These are phyloP conservation scores for Wickerhamiella sergipiensis DNA, from an alignment of 805 yeast genomes.

Conservation along the genomic window DNA sequence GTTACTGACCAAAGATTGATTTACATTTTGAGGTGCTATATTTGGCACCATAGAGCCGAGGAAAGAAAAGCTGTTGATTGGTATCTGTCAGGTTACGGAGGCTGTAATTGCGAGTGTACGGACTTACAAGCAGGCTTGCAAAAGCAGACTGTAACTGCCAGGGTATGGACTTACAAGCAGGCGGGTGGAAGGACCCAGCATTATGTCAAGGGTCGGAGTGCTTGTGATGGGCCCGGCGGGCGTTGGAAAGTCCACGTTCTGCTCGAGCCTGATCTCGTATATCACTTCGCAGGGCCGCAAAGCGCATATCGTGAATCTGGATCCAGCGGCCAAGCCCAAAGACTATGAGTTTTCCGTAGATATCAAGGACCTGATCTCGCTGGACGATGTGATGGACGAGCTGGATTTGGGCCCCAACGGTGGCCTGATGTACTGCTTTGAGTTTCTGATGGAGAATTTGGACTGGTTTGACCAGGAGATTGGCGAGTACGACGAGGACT, in stretches of 20 bases:
- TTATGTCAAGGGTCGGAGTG: conserved; percentile 89
- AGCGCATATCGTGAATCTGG: conserved; percentile 88
- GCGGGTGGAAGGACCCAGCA: neutral
- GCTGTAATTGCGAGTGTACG: no score
- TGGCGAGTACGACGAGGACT: conserved; percentile 92
- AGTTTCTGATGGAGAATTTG: conserved; percentile 67
- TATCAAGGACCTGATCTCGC: conserved; percentile 75
- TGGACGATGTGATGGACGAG: conserved; percentile 93
- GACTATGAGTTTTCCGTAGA: conserved; percentile 88
- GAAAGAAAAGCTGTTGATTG: no score
- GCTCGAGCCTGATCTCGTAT: conserved; percentile 73
- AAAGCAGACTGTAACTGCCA: no score
- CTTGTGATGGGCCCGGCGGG: conserved; percentile 96
- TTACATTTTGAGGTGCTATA: no score
- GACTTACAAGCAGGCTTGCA: no score
- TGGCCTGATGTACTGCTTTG: conserved; percentile 84
- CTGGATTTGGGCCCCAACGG: conserved; percentile 91
- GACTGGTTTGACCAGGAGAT: conserved; percentile 98
- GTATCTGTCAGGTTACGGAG: no score
- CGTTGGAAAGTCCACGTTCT: conserved; percentile 88
- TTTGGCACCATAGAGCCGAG: no score
- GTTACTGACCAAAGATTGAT: no score
- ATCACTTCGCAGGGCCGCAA: conserved; percentile 85
- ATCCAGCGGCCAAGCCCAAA: conserved; percentile 93
- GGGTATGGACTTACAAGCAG: no score